Evolutionary conservation across 768 basidiomycete genomes (phyloP).

Genomic region (Xerocomus spinulosus): DNA sequence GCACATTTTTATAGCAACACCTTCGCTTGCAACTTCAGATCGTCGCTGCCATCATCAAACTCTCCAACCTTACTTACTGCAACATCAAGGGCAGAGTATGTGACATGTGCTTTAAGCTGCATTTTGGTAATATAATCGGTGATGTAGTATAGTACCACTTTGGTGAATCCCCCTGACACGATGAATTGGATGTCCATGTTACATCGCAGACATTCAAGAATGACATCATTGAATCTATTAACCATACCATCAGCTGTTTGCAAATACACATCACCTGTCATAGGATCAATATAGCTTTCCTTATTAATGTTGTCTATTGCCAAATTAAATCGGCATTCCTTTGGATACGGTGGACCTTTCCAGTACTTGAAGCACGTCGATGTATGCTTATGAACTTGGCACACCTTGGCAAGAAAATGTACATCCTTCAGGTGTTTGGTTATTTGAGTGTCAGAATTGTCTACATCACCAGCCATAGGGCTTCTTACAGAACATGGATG

Average conservation of each 20-base stretch:
- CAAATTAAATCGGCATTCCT: neutral
- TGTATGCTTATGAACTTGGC: neutral
- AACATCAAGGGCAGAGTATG: neutral
- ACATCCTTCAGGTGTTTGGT: no score
- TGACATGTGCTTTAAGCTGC: neutral
- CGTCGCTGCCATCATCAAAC: no score
- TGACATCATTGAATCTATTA: no score
- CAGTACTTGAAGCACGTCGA: neutral
- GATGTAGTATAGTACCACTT: conserved; percentile 30
- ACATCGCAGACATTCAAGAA: no score
- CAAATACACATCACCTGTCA: neutral
- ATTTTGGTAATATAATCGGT: conserved; percentile 36
- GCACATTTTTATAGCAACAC: no score
- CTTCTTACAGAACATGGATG: neutral
- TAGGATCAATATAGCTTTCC: neutral
- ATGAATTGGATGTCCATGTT: no score
- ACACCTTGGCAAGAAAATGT: neutral
- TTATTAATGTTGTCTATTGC: neutral
- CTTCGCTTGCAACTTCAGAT: no score
- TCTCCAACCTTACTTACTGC: neutral
- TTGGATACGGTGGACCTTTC: neutral
- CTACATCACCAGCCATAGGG: no score
- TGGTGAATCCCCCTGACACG: conserved; percentile 20
- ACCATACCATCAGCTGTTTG: neutral
- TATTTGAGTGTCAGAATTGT: no score